Conservation (phyloP, 805 yeast species). For the Metschnikowia cerradonensis region DNA sequence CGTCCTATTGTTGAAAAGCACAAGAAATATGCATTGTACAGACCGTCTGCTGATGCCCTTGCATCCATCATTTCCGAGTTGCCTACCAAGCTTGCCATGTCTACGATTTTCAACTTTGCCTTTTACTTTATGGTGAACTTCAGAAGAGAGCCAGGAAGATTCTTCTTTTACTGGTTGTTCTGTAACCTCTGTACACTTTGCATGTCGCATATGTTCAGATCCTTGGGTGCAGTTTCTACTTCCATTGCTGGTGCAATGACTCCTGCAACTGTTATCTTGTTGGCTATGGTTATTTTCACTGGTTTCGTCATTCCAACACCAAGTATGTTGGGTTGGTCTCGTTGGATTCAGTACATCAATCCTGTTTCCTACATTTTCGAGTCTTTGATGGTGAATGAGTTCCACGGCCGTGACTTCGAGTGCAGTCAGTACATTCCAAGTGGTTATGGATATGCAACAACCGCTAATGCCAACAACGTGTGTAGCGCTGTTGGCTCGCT, state of each 20-base stretch:
- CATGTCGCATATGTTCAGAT: conserved; percentile 41
- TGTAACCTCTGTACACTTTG: conserved; percentile 20
- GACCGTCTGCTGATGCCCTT: conserved; percentile 70
- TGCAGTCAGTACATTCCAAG: conserved; percentile 59
- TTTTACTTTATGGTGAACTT: conserved; percentile 30
- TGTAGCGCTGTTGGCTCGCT: conserved; percentile 61
- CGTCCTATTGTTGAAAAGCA: conserved; percentile 70
- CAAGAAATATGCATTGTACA: conserved; percentile 64
- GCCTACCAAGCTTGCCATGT: conserved; percentile 50
- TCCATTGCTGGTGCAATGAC: conserved; percentile 42
- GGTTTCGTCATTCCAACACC: conserved; percentile 43
- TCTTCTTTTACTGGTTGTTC: conserved; percentile 36
- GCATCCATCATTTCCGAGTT: conserved; percentile 58
- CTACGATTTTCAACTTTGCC: conserved; percentile 31
- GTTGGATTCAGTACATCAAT: conserved; percentile 41
- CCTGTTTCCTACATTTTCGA: conserved; percentile 47
- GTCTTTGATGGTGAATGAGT: conserved; percentile 61
- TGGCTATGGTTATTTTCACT: conserved; percentile 55
- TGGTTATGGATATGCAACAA: conserved; percentile 49
- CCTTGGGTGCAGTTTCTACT: conserved; percentile 41
- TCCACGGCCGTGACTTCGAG: conserved; percentile 50
- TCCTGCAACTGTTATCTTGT: conserved; percentile 42
- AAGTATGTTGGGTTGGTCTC: conserved; percentile 28
- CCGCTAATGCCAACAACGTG: conserved; percentile 37
- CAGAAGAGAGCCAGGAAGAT: conserved; percentile 34